Evolutionary conservation across 2,329 filamentous ascomycete species (phyloP), one percentile per base, ranked within the genome.

Genomic region (Colletotrichum agaves): DNA sequence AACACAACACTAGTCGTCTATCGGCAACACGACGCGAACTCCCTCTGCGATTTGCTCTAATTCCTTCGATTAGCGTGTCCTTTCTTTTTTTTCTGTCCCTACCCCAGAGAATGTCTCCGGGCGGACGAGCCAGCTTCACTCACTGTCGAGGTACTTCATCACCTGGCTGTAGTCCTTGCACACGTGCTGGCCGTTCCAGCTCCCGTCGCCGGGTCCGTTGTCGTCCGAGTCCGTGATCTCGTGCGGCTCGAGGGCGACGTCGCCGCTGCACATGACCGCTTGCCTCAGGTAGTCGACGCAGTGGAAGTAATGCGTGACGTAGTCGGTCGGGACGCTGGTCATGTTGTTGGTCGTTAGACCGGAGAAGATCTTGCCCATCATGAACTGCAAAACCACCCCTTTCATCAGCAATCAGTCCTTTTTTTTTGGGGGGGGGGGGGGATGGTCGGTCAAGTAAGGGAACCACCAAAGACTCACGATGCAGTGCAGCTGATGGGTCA

Each of bases 231-330:
- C 80, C 3, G 76, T 78, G 2, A 77, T 78, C 65, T 75, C 75
- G 8, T 77, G 74, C 10, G 77, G 76, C 70, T 80, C 78, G n/a
- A 79, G 63, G 5, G 77, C 75, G 53, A 78, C 73, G 63, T 80
- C 78, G 2, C 44, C 63, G 4, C 74, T 74, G 44, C 79, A 81
- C 78, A 81, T 79, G 61, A 80, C 76, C 5, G 77, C 75, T 64
- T 81, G 79, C 7, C 80, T 74, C 65, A 82, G 74, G 58, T 82
- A 81, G 66, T 80, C 78, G 61, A 82, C 77, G 72, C 80, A 81
- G 71, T 82, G 79, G 52, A 79, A 75, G 70, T 78, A 81, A 69
- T 82, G 80, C 10, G 69, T 67, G 63, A 75, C 70, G 50, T 75
- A 74, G 55, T 78, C 76, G 2, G 62, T 57, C 7, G 73, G 71